phyloP scores from a whole-genome alignment of 2,329 filamentous ascomycete genomes.

The Coniochaeta hoffmannii region DNA sequence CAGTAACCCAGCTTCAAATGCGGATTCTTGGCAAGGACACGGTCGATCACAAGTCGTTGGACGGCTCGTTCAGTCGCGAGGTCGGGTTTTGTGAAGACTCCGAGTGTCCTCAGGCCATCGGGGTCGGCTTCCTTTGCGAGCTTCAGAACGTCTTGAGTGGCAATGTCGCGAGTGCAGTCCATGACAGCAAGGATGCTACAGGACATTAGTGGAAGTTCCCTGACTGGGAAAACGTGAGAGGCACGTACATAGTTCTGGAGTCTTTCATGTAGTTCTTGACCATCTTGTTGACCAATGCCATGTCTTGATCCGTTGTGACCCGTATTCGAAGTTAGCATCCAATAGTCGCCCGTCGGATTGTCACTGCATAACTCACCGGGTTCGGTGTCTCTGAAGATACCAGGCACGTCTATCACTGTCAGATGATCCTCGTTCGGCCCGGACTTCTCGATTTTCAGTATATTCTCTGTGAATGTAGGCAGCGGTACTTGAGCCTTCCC shows the following conservation, averaged over 20 bases:
- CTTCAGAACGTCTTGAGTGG: conserved; percentile 30
- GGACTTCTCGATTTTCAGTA: conserved; percentile 34
- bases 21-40: conserved; percentile 31
- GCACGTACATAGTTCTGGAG: conserved; percentile 33
- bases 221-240: neutral
- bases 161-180: conserved; percentile 27
- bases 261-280: conserved; percentile 38
- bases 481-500: conserved; percentile 7
- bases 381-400: conserved; percentile 38
- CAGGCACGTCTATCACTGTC: conserved; percentile 47
- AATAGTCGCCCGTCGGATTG: too few relatives aligned
- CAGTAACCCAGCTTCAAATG: conserved; percentile 39
- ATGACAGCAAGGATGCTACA: conserved; percentile 35
- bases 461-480: conserved; percentile 37
- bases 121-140: conserved; percentile 31
- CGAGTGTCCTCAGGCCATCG: conserved; percentile 32
- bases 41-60: conserved; percentile 29
- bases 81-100: conserved; percentile 54
- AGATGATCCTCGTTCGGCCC: conserved; percentile 39
- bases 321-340: conserved; percentile 17
- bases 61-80: conserved; percentile 34
- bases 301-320: conserved; percentile 36
- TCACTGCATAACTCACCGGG: too few relatives aligned
- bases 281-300: conserved; percentile 36
- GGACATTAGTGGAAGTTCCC: neutral